These are phyloP conservation scores for Penicillium sp. DNA, from an alignment of 2,329 filamentous ascomycete species.

Conservation along the genomic window DNA sequence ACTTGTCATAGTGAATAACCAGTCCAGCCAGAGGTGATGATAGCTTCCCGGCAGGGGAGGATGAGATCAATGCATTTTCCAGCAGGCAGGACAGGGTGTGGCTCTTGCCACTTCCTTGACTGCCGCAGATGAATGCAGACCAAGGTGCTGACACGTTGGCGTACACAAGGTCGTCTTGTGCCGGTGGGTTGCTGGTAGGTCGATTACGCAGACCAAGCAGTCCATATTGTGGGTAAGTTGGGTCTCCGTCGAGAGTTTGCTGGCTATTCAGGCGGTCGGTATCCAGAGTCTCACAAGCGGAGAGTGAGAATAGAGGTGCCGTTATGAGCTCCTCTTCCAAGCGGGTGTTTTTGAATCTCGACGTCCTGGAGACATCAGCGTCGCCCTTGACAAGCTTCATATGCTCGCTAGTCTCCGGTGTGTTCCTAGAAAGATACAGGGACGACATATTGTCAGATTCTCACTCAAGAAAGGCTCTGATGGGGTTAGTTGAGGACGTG, in stretches of 20 bases:
- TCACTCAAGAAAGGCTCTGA: background rate
- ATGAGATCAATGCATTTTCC: conserved; percentile 33
- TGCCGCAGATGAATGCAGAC: conserved; percentile 55
- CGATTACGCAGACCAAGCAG: background rate
- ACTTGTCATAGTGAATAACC: conserved; percentile 50
- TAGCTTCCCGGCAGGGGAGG: conserved; percentile 36
- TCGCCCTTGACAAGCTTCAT: conserved; percentile 1
- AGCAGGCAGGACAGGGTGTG: conserved; percentile 53
- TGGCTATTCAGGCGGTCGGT: background rate
- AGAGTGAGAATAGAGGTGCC: background rate
- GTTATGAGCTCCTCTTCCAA: conserved; percentile 1
- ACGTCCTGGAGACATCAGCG: background rate
- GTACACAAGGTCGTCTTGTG: background rate
- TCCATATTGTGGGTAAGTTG: background rate
- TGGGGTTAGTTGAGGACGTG: background rate
- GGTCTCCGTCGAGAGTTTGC: background rate
- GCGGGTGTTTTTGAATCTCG: background rate
- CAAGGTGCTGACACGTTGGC: conserved; percentile 48
- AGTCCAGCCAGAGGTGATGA: conserved; percentile 44
- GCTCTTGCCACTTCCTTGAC: conserved; percentile 55
- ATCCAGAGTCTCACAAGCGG: background rate
- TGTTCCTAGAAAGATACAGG: background rate
- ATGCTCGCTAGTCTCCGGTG: background rate
- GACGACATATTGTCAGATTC: background rate
- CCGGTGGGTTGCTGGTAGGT: no score